These are phyloP conservation scores for Penicillium brasilianum DNA, from an alignment of 2,329 filamentous ascomycete species.

Conservation along the genomic window DNA sequence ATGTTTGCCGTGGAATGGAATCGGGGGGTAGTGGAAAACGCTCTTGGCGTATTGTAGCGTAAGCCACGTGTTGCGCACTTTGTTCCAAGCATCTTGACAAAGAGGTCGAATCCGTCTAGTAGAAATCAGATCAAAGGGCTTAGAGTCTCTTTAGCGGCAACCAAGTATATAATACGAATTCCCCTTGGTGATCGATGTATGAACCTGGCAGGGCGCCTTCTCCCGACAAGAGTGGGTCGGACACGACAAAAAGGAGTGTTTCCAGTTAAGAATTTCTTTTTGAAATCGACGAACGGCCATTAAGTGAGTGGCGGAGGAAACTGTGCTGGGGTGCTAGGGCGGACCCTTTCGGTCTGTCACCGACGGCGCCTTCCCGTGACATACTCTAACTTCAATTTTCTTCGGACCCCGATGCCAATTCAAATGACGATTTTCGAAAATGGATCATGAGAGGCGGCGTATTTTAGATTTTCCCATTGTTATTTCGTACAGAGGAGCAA, in stretches of 20 bases:
- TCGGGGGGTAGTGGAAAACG: slow-evolving; percentile 21
- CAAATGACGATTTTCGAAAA: no score
- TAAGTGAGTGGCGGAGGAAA: background rate
- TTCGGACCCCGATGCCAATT: background rate
- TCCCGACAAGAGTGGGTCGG: slow-evolving; percentile 2
- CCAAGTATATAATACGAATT: background rate
- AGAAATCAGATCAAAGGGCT: background rate
- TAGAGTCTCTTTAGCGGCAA: background rate
- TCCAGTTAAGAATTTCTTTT: background rate
- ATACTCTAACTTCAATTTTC: slow-evolving; percentile 18
- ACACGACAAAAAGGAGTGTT: background rate
- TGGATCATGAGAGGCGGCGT: no score
- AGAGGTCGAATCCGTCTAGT: background rate
- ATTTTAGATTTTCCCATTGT: background rate
- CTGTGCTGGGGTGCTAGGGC: background rate
- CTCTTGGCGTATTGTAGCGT: slow-evolving; percentile 14
- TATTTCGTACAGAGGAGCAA: background rate
- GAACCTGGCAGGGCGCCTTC: slow-evolving; percentile 3
- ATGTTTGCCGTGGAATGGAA: slow-evolving; percentile 29
- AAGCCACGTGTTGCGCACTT: slow-evolving; percentile 13
- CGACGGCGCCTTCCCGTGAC: slow-evolving; percentile 27
- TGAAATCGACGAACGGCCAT: background rate
- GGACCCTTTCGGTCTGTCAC: slow-evolving; percentile 7
- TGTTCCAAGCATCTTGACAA: slow-evolving; percentile 18
- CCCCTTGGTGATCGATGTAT: background rate